phyloP scores from a whole-genome alignment of 805 yeast genomes.

The Nakazawaea siamensis region DNA sequence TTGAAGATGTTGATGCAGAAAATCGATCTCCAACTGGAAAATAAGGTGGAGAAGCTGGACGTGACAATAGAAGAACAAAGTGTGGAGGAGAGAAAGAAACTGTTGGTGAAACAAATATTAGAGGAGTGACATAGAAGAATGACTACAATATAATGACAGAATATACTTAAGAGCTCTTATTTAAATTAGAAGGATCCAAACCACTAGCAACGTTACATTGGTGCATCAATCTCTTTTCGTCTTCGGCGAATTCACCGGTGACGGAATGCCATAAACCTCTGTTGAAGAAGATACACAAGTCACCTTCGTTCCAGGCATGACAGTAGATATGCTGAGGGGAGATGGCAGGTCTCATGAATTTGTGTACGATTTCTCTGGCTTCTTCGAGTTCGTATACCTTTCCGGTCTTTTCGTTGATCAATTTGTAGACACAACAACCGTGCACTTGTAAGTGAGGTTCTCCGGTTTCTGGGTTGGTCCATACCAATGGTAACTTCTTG shows the following conservation, averaged over 20 bases:
- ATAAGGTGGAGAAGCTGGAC: too few species aligned
- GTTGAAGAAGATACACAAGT: conserved; percentile 78
- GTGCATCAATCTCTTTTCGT: conserved; percentile 82
- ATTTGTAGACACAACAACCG: conserved; percentile 74
- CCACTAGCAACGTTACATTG: conserved; percentile 91
- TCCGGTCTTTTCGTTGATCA: conserved; percentile 47
- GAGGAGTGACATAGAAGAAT: too few species aligned
- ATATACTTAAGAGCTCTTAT: too few species aligned
- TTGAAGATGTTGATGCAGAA: conserved; percentile 3
- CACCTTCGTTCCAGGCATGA: conserved; percentile 80
- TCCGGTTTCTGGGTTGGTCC: conserved; percentile 87
- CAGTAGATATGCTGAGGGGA: conserved; percentile 67
- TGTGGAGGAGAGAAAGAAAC: too few species aligned
- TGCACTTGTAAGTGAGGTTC: conserved; percentile 81
- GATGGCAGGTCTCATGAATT: conserved; percentile 81
- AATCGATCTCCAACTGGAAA: neutral
- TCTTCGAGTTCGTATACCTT: conserved; percentile 54
- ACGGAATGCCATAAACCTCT: conserved; percentile 91
- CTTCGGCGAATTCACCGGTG: conserved; percentile 76
- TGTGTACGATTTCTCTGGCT: conserved; percentile 67
- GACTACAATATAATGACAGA: too few species aligned
- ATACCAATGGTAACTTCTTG: conserved; percentile 75
- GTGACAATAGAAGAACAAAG: too few species aligned
- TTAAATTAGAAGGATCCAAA: conserved; percentile 41
- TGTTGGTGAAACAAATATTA: too few species aligned